Evolutionary conservation across 129 eudicot genomes (phyloP).

Genomic region (Oenanthe sinensis): DNA sequence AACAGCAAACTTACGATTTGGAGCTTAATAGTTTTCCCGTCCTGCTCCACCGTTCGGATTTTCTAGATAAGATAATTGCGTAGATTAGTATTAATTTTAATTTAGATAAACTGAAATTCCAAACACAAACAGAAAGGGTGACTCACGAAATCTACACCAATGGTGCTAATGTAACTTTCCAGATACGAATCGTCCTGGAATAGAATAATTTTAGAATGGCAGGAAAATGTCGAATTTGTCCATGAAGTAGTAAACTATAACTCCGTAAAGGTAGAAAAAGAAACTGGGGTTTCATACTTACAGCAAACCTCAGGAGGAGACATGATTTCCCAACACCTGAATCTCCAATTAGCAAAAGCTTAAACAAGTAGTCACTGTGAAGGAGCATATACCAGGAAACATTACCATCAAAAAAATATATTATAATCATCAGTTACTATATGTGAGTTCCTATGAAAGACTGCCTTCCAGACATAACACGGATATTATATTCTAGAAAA

Average conservation of each 20-base stretch:
- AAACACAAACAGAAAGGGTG: not conserved
- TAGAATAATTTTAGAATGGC: constrained; percentile 6
- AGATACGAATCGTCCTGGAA: constrained; percentile 90
- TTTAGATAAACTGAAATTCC: not conserved
- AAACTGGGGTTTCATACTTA: constrained; percentile 26
- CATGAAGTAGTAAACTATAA: not conserved
- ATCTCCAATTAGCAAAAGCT: constrained; percentile 97
- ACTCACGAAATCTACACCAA: constrained; percentile 96
- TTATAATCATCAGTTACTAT: not conserved
- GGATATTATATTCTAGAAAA: not conserved
- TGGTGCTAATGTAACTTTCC: constrained; percentile 96
- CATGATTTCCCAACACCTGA: constrained; percentile 98
- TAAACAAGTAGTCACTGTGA: constrained; percentile 85
- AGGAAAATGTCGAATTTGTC: not conserved
- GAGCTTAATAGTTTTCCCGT: constrained; percentile 87
- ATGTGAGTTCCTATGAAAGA: too few species aligned
- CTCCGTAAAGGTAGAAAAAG: not conserved
- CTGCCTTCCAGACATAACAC: not conserved
- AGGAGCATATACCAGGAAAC: not conserved
- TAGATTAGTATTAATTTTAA: not conserved
- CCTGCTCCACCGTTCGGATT: constrained; percentile 98
- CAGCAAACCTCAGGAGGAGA: constrained; percentile 94
- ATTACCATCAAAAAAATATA: not conserved
- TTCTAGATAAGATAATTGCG: constrained; percentile 36
- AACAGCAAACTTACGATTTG: constrained; percentile 65